Base-by-base conservation (phyloP, 192 early-diverging fungal species). In the Coemansia sp. region DNA sequence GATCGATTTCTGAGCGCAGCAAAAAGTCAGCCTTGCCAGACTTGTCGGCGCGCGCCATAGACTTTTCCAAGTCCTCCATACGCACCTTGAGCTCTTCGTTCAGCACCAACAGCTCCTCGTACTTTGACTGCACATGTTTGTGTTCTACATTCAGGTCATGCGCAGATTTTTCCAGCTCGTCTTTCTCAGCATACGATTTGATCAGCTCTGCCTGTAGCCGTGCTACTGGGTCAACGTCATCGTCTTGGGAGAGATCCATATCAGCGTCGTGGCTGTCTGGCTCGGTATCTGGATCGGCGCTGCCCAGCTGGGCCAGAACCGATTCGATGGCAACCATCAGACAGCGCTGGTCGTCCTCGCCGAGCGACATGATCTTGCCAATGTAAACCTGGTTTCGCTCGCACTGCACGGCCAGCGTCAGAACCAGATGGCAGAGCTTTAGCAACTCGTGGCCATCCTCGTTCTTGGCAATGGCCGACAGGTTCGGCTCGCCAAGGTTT, bases 251-350 rank as follows among this genome's bases (percentile, higher is more conserved):
- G 10, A 54, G 59, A 49, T 81, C 71, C 57, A 73, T 73, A 26
- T 70, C 70, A 4, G 68, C 64, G 57, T 81, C 74, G 24, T 76
- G 65, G 40, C 60, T 61, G 38, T 81, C 74, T 11, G 61, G 18
- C 25, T 74, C 78, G 8, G 47, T 46, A 42, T 80, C 73, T 1
- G 68, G 60, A 11, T 80, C 78, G 50, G 59, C 66, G 55, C 64
- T 68, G 23, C 74, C 79, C 17, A 81, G 63, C 70, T 76, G 73
- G 14, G 67, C 61, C 48, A 81, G 58, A 4, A 76, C 69, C 6
- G 70, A 79, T 73, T 98, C 97, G 58, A 99, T 92, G 8, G 87
- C 86, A 3, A 93, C 76, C 97, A 98, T 98, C 59, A 98, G 68
- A 5, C 84, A 83, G 73, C 89, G 86, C 75, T 99, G 97, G 25